Conservation (phyloP, 2,329 filamentous ascomycete species). For the Penicillium sp. region DNA sequence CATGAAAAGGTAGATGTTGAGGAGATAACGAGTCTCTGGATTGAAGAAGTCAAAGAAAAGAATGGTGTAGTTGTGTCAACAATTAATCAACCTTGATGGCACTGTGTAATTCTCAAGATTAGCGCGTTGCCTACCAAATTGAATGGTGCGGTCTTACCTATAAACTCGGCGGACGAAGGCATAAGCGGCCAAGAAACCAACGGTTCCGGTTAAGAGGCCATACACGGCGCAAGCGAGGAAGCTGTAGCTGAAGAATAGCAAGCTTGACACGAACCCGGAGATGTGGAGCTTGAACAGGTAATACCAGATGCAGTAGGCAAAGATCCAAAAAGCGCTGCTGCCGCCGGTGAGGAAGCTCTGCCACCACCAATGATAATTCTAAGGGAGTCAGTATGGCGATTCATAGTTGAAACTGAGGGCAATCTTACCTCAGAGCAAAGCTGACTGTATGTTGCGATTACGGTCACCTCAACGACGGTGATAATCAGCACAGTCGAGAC, state of each 20-base stretch:
- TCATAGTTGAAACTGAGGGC: not conserved
- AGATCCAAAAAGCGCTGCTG: slow-evolving; percentile 70
- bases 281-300: slow-evolving; percentile 73
- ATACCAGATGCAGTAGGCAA: slow-evolving; percentile 75
- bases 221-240: slow-evolving; percentile 74
- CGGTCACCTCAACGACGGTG: slow-evolving; percentile 71
- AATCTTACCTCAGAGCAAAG: slow-evolving; percentile 62
- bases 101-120: slow-evolving; percentile 14
- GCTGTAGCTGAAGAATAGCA: slow-evolving; percentile 80
- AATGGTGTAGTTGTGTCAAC: not conserved
- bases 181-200: slow-evolving; percentile 77
- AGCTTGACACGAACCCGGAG: slow-evolving; percentile 64
- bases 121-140: not conserved
- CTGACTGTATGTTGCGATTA: slow-evolving; percentile 73
- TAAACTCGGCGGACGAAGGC: slow-evolving; percentile 78
- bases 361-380: slow-evolving; percentile 90
- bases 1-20: slow-evolving; percentile 2
- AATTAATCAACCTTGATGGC: slow-evolving; percentile 30
- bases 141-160: slow-evolving; percentile 46
- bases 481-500: slow-evolving; percentile 64
- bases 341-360: slow-evolving; percentile 73
- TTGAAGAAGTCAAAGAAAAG: not conserved
- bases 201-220: slow-evolving; percentile 68
- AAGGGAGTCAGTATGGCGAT: not conserved
- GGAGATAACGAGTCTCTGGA: not conserved